Base-by-base conservation (phyloP, 75 land plant species). In the Pinus albicaulis region DNA sequence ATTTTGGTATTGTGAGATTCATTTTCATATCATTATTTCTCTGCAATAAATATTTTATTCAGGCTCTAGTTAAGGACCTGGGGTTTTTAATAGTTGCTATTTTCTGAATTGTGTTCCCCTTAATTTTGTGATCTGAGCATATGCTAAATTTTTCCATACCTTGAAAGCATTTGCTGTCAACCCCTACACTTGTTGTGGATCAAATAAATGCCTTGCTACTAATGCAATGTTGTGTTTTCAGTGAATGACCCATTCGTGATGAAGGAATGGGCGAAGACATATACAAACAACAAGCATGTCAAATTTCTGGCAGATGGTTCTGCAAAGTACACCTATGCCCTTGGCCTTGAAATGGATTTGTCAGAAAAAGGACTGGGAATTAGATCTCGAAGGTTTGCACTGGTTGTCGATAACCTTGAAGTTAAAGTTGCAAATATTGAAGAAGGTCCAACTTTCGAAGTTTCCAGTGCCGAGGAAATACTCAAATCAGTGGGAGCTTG, bases 181-280 rank as follows among this genome's bases (percentile, higher is more conserved):
- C 8, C 7, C 48, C 48, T 6, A 1, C 48, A 7, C 10, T 44
- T 6, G 48, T 44, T 44, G 8, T 44, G 48, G 7, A 8, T 44
- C 48, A 44, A 8, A 48, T 10, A 48, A 48, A 48, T 48, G 7
- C 52, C 52, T 44, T 8, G 12, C 12, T 48, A 48, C 53, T 48
- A 10, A 48, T 48, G 11, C 53, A 48, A 48, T 48, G 53, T 48
- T 48, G 11, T 48, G 1, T 48, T 48, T 48, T 48, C 88, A 93
- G 98, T 95, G 76, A 95, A 95, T 73, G 98, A 95, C 63, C 91
- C 96, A 7, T 95, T 88, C 80, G 98, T 95, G 77, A 90, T 91
- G 88, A 91, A 84, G 86, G 98, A 84, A 72, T 95, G 96, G 96
- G 88, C 90, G 56, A 91, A 95, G 79, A 87, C 96, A 25, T 95